phyloP scores from a whole-genome alignment of 768 basidiomycete species.

The Suillus ampliporus region DNA sequence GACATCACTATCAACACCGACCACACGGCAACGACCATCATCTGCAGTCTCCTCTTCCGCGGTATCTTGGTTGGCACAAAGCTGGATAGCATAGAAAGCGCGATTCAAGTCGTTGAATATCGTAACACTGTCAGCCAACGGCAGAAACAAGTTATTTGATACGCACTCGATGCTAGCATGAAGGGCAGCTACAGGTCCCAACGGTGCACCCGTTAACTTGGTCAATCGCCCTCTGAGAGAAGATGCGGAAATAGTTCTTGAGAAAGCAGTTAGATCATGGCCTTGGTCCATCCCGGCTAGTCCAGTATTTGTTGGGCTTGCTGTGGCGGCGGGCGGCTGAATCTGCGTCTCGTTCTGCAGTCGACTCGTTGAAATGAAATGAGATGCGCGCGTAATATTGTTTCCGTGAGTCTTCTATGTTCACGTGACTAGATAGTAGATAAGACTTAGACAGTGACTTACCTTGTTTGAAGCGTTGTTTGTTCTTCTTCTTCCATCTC shows the following conservation, averaged over 20 bases:
- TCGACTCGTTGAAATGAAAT: neutral
- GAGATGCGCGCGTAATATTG: neutral
- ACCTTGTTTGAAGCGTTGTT: no score
- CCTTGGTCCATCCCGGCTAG: conserved; percentile 37
- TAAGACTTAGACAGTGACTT: no score
- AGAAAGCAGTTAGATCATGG: conserved; percentile 40
- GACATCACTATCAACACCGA: conserved; percentile 78
- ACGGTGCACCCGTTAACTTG: conserved; percentile 60
- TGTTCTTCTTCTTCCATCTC: no score
- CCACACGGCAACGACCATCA: conserved; percentile 87
- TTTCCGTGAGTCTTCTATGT: neutral
- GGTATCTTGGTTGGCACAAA: conserved; percentile 91
- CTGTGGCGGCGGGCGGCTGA: conserved; percentile 11
- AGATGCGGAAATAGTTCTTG: conserved; percentile 62
- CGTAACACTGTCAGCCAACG: neutral
- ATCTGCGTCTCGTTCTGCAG: neutral
- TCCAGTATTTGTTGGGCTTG: neutral
- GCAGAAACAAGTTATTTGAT: conserved; percentile 33
- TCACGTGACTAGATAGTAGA: neutral
- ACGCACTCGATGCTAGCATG: conserved; percentile 74
- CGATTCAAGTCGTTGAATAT: neutral
- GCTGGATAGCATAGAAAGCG: conserved; percentile 39
- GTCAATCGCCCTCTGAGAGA: conserved; percentile 67
- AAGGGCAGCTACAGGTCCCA: conserved; percentile 67
- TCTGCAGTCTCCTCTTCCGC: conserved; percentile 85